Percentiles rank a stretch among this genome's conserved stretches.
Evolutionary conservation across 2,329 filamentous ascomycete genomes (phyloP).

Genomic region (Trichoderma hamatum): DNA sequence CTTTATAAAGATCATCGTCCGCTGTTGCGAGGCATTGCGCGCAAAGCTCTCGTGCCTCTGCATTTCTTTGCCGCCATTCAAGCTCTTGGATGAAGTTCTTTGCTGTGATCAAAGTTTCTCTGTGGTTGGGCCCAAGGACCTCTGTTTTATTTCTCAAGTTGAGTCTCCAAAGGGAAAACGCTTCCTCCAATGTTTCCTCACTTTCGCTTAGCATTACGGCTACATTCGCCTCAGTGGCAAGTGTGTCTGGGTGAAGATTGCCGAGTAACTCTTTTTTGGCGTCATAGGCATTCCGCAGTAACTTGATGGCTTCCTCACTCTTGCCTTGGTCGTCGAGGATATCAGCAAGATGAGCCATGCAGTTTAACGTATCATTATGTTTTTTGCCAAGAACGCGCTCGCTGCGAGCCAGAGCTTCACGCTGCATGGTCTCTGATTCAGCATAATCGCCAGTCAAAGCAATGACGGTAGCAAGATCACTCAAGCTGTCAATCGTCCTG

Average conservation of each 20-base stretch:
- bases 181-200: background rate
- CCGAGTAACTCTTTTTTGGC: background rate
- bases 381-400: constrained; percentile 1
- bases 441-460: background rate
- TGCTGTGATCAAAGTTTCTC: background rate
- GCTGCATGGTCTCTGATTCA: constrained; percentile 20
- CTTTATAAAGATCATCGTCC: background rate
- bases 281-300: background rate
- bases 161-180: background rate
- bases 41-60: background rate
- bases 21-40: background rate
- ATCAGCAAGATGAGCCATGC: constrained; percentile 4
- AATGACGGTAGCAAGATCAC: constrained; percentile 7
- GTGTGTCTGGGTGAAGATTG: background rate
- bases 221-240: background rate
- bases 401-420: constrained; percentile 16
- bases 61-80: background rate
- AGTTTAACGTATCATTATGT: constrained; percentile 15
- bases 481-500: constrained; percentile 16
- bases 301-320: background rate
- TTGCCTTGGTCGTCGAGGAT: constrained; percentile 12
- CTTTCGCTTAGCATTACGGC: background rate
- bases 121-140: background rate
- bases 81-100: background rate
- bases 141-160: background rate